A percentile compares a stretch with the other conserved stretches of the same genome.
Conservation (phyloP, 768 basidiomycete species). For the Leccinum subgranulosum region DNA sequence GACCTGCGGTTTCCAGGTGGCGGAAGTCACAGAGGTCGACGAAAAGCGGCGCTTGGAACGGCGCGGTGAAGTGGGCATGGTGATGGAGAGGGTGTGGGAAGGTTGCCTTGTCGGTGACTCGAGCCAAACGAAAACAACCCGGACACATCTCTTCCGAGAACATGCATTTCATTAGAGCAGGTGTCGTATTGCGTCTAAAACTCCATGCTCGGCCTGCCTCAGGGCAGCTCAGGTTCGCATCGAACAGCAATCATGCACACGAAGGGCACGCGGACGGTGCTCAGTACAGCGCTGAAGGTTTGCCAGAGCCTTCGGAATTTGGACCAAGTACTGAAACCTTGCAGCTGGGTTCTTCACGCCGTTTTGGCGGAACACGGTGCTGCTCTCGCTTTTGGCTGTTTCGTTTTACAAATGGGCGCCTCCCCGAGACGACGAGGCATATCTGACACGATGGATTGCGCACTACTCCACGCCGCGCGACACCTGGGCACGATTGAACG, state of each 20-base stretch:
- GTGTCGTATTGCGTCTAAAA: slow-evolving; percentile 36
- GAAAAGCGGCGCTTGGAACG: slow-evolving; percentile 33
- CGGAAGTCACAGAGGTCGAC: slow-evolving; percentile 23
- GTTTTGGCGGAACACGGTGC: slow-evolving; percentile 64
- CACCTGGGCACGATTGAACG: slow-evolving; percentile 54
- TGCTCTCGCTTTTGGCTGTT: slow-evolving; percentile 48
- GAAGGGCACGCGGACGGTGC: slow-evolving; percentile 36
- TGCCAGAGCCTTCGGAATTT: slow-evolving; percentile 14
- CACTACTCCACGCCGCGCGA: slow-evolving; percentile 52
- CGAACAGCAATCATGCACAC: slow-evolving; percentile 42
- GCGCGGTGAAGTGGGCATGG: slow-evolving; percentile 33
- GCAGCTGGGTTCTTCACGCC: slow-evolving; percentile 54
- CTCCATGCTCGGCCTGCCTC: slow-evolving; percentile 23
- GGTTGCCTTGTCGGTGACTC: not conserved
- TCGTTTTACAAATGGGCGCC: slow-evolving; percentile 71
- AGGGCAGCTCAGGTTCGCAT: slow-evolving; percentile 41
- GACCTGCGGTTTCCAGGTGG: slow-evolving; percentile 21
- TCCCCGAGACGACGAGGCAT: slow-evolving; percentile 53
- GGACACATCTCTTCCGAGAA: not conserved
- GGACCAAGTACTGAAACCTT: slow-evolving; percentile 2
- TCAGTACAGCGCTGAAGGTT: slow-evolving; percentile 61
- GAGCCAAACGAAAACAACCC: not conserved
- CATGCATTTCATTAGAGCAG: slow-evolving; percentile 37
- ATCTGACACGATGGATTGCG: slow-evolving; percentile 64
- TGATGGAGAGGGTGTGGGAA: slow-evolving; percentile 18